Base-by-base conservation (phyloP, 2,329 filamentous ascomycete genomes). In the Dothiorella sarmentorum region DNA sequence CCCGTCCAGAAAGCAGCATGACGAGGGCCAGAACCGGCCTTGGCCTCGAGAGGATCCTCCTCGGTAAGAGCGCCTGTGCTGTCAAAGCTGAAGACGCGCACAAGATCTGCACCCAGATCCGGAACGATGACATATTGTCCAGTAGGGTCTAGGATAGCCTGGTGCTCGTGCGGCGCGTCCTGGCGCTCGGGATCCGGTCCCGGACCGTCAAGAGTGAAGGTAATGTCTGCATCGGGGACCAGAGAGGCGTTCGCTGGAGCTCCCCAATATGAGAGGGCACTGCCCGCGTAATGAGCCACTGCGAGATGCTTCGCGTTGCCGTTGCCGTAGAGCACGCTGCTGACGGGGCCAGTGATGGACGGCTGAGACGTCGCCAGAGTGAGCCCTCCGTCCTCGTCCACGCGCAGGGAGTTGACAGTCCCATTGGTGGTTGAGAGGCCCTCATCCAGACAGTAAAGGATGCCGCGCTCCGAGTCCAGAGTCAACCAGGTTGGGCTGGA, bases 61-160 rank as follows among this genome's bases (percentile, higher is more conserved):
- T 66, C 66, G 7, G 82, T 73, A 29, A 79, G 76, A 6, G 73
- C 67, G 44, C 78, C 77, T 1, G 66, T 62, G 1, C 66, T 64
- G 63, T 83, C 72, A 65, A 87, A 77, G 57, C 73, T 67, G 68
- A 82, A 89, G 75, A 83, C 72, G 62, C 82, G 84, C 47, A 89
- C 70, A 6, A 83, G 65, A 64, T 90, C 87, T 0, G 81, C 78
- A 38, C 87, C 84, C 4, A 91, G 77, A 64, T 90, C 87, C 1
- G 86, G 85, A 7, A 85, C 79, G 7, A 89, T 66, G 26, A 89
- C 65, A 69, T 82, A 90, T n/a, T 76, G 66, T 5, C 80, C 82
- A 2, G 83, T 86, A 6, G 86, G 87, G 67, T 90, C 87, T 31
- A 86, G 68, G 53, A 87, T 69, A n/a, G 82, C 80, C 67, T 87